Base-by-base conservation (phyloP, 1,284 basidiomycete genomes). In the Xanthoconium separans region DNA sequence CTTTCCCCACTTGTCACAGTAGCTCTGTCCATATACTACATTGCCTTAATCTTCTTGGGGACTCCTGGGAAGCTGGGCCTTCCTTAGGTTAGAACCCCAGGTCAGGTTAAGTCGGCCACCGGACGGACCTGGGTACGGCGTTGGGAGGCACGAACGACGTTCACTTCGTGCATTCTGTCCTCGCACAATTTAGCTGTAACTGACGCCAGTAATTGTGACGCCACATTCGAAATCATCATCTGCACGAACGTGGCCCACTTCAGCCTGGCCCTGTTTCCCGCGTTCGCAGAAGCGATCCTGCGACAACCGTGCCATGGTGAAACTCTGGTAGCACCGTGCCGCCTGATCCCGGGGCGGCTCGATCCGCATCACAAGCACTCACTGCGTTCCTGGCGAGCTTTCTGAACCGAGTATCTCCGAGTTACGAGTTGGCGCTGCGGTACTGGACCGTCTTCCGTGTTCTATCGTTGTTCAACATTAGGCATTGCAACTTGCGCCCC, bases 1-100 rank as follows among this genome's bases (percentile, higher is more conserved):
- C 6, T n/a, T 8, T 44, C 18, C 50, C 44, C 47, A 30, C 30
- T 18, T 64, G 64, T 70, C 64, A 63, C 62, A 65, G 54, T 65
- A 66, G 62, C 51, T 58, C 51, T 61, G 62, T 69, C 6, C 48
- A 59, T 69, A 70, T 56, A 64, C 53, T 66, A 62, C 59, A 55
- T 55, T 58, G 63, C 66, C 64, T 51, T 69, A 66, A 56, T 65
- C 44, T 47, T 41, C 29, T 50, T 4, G 53, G 61, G 51, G 44
- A 44, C 16, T 39, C 18, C 29, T 20, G 30, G 15, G 39, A 36
- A 24, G 30, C 9, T 16, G 37, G 15, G 18, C 12, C 11, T 8
- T 13, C 27, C 27, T 5, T 9, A 41, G 12, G 8, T 41, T 20
- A 27, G 18, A 39, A n/a, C 37, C 6, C 16, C 18, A 39, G 37